These are phyloP conservation scores for Paspalum vaginatum DNA, from an alignment of 176 grass and related monocot species.

Conservation along the genomic window DNA sequence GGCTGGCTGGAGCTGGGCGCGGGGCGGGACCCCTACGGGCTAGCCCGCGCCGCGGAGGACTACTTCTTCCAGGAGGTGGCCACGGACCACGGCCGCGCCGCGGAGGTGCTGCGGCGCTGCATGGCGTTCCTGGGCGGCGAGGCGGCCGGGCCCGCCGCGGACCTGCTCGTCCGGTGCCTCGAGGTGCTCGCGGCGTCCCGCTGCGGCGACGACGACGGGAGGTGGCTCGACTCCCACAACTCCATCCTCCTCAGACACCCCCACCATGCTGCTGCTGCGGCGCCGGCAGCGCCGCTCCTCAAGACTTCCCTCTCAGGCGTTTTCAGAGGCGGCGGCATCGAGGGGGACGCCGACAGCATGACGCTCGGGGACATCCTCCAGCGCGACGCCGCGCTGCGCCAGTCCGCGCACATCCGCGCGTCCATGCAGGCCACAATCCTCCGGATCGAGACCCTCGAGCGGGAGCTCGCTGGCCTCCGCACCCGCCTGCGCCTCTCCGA, in stretches of 20 bases:
- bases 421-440: slow-evolving; percentile 79
- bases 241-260: slow-evolving; percentile 52
- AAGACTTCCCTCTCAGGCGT: slow-evolving; percentile 30
- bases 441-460: slow-evolving; percentile 84
- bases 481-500: slow-evolving; percentile 64
- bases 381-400: slow-evolving; percentile 64
- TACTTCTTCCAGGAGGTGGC: slow-evolving; percentile 88
- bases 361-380: slow-evolving; percentile 93
- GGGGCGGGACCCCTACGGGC: slow-evolving; percentile 17
- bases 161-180: slow-evolving; percentile 64
- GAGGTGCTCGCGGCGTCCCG: slow-evolving; percentile 62
- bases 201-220: slow-evolving; percentile 12
- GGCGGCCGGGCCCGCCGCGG: slow-evolving; percentile 37
- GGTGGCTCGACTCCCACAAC: slow-evolving; percentile 87
- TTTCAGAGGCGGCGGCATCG: slow-evolving; percentile 40
- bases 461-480: slow-evolving; percentile 75
- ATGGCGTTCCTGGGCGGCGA: slow-evolving; percentile 52
- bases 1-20: slow-evolving; percentile 71
- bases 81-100: slow-evolving; percentile 47
- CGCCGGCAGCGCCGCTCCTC: background rate
- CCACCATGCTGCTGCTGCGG: background rate
- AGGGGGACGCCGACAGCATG: slow-evolving; percentile 24
- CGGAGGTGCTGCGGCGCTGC: slow-evolving; percentile 57
- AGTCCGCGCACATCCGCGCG: slow-evolving; percentile 77
- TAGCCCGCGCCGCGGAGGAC: slow-evolving; percentile 54